A percentile compares a stretch with the other conserved stretches of the same genome.
Conservation (phyloP, 1,284 basidiomycete genomes). For the Bondarzewia mesenterica region DNA sequence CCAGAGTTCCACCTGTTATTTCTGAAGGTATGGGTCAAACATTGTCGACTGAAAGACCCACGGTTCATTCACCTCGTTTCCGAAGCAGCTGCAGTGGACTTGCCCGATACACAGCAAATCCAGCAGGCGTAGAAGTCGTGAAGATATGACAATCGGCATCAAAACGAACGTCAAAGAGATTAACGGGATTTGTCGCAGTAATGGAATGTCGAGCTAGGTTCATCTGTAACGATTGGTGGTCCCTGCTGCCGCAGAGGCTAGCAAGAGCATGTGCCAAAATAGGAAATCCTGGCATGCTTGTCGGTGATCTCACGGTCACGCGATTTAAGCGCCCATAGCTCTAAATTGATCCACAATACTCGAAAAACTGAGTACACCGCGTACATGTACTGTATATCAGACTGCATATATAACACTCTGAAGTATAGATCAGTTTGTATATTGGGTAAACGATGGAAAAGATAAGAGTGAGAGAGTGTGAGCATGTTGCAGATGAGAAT, state of each 20-base stretch:
- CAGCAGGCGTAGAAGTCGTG: slow-evolving; percentile 73
- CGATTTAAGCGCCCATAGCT: background rate
- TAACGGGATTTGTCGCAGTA: slow-evolving; percentile 68
- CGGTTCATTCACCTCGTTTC: slow-evolving; percentile 57
- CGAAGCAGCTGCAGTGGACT: slow-evolving; percentile 73
- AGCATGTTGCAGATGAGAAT: background rate
- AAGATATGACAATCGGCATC: slow-evolving; percentile 76
- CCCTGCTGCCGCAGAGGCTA: background rate
- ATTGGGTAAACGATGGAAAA: too few species aligned
- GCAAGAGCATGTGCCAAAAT: background rate
- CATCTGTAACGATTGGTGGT: slow-evolving; percentile 39
- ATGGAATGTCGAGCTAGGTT: slow-evolving; percentile 86
- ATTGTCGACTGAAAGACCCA: slow-evolving; percentile 8
- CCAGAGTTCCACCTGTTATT: slow-evolving; percentile 73
- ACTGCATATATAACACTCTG: too few species aligned
- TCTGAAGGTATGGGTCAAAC: slow-evolving; percentile 32
- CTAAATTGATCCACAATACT: background rate
- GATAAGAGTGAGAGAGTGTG: background rate
- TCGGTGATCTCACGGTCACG: background rate
- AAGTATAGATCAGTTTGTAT: too few species aligned
- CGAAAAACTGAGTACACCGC: too few species aligned
- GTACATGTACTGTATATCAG: too few species aligned
- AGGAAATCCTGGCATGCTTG: background rate
- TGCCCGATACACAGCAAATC: slow-evolving; percentile 82
- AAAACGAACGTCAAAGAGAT: slow-evolving; percentile 73